Percentiles rank a stretch among this genome's conserved stretches.
These are phyloP conservation scores for Neoboletus subvelutipes DNA, from an alignment of 768 basidiomycete genomes.

Conservation along the genomic window DNA sequence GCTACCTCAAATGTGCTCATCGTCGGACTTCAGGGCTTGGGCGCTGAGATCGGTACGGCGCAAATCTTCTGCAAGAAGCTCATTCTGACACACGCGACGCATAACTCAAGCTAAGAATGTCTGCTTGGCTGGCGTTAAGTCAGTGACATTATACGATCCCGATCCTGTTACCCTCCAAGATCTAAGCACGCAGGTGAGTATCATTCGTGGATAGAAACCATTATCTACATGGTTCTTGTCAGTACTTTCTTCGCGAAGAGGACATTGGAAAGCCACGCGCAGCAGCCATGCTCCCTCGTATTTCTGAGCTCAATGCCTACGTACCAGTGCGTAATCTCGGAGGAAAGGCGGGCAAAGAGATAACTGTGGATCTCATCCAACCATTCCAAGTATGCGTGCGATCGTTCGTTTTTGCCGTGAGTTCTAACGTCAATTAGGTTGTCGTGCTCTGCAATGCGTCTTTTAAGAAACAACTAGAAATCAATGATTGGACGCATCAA, in stretches of 20 bases:
- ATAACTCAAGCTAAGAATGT: constrained; percentile 77
- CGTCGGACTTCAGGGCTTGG: constrained; percentile 87
- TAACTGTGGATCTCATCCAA: constrained; percentile 77
- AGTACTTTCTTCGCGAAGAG: constrained; percentile 92
- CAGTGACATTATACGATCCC: constrained; percentile 93
- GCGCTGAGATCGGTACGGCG: constrained; percentile 86
- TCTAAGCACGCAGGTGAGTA: constrained; percentile 82
- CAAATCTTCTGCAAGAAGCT: constrained; percentile 1
- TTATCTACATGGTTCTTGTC: constrained; percentile 12
- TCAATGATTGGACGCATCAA: constrained; percentile 91
- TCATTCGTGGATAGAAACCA: neutral
- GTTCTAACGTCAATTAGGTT: constrained; percentile 48
- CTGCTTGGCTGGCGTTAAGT: constrained; percentile 94
- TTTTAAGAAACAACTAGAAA: constrained; percentile 83
- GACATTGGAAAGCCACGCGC: constrained; percentile 91
- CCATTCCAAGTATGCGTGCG: constrained; percentile 76
- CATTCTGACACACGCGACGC: constrained; percentile 6
- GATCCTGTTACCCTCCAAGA: constrained; percentile 86
- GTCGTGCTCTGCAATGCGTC: constrained; percentile 84
- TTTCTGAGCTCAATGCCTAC: constrained; percentile 94
- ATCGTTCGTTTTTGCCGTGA: neutral
- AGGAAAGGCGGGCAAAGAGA: constrained; percentile 71
- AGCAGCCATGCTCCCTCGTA: constrained; percentile 78
- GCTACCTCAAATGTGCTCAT: constrained; percentile 93
- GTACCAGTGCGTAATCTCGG: constrained; percentile 90